These are phyloP conservation scores for Tricholoma flavovirens DNA, from an alignment of 768 basidiomycete species.

Conservation along the genomic window DNA sequence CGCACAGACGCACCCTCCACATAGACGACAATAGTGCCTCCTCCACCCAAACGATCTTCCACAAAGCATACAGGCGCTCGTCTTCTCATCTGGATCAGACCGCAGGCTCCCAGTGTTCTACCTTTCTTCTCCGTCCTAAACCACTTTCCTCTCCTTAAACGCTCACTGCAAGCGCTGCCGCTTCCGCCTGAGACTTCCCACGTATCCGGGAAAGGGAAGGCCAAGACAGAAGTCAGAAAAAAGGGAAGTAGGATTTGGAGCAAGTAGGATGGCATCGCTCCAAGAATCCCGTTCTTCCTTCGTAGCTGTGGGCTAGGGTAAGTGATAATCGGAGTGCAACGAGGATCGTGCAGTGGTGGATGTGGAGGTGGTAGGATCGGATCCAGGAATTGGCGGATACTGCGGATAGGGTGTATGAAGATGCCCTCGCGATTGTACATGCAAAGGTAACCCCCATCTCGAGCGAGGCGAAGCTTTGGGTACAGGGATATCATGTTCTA, in stretches of 20 bases:
- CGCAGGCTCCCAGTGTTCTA: slow-evolving; percentile 83
- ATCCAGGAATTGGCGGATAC: no score
- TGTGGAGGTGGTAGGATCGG: no score
- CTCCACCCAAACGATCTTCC: slow-evolving; percentile 70
- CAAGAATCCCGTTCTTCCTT: slow-evolving; percentile 59
- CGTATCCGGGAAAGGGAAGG: slow-evolving; percentile 4
- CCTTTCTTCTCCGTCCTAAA: slow-evolving; percentile 41
- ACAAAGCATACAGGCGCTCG: slow-evolving; percentile 84
- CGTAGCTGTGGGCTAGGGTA: slow-evolving; percentile 30
- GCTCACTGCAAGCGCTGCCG: slow-evolving; percentile 64
- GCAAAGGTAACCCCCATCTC: no score
- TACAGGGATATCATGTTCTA: no score
- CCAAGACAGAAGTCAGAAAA: not conserved
- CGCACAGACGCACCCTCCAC: slow-evolving; percentile 81
- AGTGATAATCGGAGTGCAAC: no score
- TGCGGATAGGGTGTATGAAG: no score
- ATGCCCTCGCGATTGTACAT: no score
- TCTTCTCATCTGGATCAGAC: slow-evolving; percentile 86
- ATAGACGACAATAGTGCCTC: slow-evolving; percentile 83
- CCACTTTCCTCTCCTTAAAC: slow-evolving; percentile 24
- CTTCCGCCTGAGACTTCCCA: slow-evolving; percentile 40
- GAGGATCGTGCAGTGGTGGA: no score
- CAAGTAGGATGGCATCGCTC: slow-evolving; percentile 46
- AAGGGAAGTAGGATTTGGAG: not conserved
- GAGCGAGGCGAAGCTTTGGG: no score